phyloP scores from a whole-genome alignment of 257 asterid species.

The Gentiana macrophylla region DNA sequence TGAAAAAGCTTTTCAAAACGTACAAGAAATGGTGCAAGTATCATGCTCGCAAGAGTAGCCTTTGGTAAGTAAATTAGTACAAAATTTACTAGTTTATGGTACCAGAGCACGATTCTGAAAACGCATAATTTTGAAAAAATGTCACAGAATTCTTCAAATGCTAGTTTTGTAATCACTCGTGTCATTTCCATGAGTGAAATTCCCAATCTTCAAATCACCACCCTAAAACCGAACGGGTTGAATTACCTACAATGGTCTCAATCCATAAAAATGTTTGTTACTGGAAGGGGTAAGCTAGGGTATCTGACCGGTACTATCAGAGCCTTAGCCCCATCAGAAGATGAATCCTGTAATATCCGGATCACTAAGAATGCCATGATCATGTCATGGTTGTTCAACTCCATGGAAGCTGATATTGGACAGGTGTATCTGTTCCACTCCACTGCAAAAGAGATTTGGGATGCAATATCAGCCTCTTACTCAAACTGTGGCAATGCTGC shows the following conservation, averaged over 20 bases:
- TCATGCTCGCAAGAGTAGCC: conserved; percentile 92
- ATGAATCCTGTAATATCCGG: not conserved
- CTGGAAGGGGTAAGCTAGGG: not conserved
- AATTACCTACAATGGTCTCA: not conserved
- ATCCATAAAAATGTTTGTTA: not conserved
- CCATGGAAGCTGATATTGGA: not conserved
- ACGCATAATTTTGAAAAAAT: no score
- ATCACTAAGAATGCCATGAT: not conserved
- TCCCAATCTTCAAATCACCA: no score
- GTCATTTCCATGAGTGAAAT: no score
- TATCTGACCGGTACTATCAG: not conserved
- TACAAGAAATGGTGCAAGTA: conserved; percentile 99
- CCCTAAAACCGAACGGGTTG: not conserved
- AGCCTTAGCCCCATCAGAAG: not conserved
- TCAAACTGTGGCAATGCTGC: not conserved
- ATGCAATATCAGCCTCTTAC: not conserved
- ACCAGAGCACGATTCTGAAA: no score
- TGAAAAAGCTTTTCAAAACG: conserved; percentile 92
- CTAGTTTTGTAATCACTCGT: no score
- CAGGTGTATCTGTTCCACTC: not conserved
- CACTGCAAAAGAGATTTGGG: not conserved
- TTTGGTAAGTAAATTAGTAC: conserved; percentile 51
- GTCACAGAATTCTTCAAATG: no score
- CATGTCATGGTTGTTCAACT: not conserved
- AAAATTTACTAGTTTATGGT: not conserved